Base-by-base conservation (phyloP, 306 rosid genomes). In the Prunus salicina region DNA sequence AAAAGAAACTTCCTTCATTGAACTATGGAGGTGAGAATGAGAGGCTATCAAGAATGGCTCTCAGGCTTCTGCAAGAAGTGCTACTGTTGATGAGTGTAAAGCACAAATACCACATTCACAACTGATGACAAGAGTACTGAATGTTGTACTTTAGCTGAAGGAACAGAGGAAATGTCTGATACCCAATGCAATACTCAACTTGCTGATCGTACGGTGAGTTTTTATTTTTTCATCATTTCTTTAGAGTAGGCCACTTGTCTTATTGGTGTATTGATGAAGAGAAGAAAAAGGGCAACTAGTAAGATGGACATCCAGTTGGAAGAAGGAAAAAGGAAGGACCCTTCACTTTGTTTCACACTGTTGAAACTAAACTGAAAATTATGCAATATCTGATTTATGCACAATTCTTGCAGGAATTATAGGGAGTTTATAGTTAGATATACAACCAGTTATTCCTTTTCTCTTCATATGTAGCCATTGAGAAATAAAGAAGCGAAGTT, bases 121-220 rank as follows among this genome's bases (percentile, higher is more conserved):
- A 60, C 45, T 71, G 79, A 78, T 34, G 78, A 72, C 72, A 82
- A 84, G 83, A 78, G 32, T 70, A 74, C 76, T 71, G 30, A 27
- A 49, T 62, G 27, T 46, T 57, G 41, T 62, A 50, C 80, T 75
- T 80, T 81, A 45, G 76, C 78, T 70, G 75, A 84, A n/a, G 81
- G 67, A 57, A 64, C 74, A 73, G 81, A 83, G 73, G 87, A 73
- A 68, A 70, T n/a, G 10, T 83, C 77, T 50, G 69, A 80, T 63
- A 50, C 57, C 71, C 74, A 62, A 13, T 75, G 47, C 13, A 74
- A 75, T 75, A 80, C 80, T 64, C 80, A 79, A 72, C 80, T 68
- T 69, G 51, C 70, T 63, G 87, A 90, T 49, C 81, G 69, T 69
- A 53, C 73, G 88, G 99, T 92, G 78, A 81, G 85, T 70, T 41